Conservation (phyloP, 2,329 filamentous ascomycete species). For the Cladobotryum mycophilum region DNA sequence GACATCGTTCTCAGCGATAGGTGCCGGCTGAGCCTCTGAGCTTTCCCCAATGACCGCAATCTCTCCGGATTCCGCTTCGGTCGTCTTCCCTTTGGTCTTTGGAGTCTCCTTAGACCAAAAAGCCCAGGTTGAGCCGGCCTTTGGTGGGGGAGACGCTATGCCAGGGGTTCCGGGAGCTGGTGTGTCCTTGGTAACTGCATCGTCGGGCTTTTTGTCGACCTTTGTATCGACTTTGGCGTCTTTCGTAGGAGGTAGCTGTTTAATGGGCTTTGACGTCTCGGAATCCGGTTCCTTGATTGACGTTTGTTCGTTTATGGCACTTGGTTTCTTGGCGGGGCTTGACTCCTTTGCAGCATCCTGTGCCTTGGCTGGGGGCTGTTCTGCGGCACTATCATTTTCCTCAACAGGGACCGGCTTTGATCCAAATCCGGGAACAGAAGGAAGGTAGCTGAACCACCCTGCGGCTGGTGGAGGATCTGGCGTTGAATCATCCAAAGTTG, state of each 20-base stretch:
- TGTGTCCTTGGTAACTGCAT: constrained; percentile 39
- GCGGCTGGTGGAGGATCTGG: constrained; percentile 17
- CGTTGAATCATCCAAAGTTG: constrained; percentile 12
- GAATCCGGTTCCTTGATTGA: neutral
- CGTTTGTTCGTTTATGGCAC: constrained; percentile 2
- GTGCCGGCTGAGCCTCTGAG: constrained; percentile 49
- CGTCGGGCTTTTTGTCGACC: constrained; percentile 27
- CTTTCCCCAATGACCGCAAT: constrained; percentile 53
- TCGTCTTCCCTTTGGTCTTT: constrained; percentile 26
- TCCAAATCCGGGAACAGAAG: neutral
- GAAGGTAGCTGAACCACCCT: constrained; percentile 33
- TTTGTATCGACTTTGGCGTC: constrained; percentile 5
- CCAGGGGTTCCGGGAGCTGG: constrained; percentile 24
- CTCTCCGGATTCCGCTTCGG: constrained; percentile 39
- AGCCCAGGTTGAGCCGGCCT: constrained; percentile 65
- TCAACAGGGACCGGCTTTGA: neutral
- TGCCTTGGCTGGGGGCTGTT: neutral
- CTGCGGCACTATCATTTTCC: neutral
- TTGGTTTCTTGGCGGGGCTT: neutral
- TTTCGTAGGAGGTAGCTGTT: neutral
- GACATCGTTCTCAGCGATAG: constrained; percentile 39
- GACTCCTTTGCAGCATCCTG: neutral
- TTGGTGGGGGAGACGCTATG: constrained; percentile 32
- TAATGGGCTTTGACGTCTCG: neutral
- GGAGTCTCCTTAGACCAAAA: constrained; percentile 66